Evolutionary conservation across 805 yeast genomes (phyloP).

Genomic region (Candida ficus): DNA sequence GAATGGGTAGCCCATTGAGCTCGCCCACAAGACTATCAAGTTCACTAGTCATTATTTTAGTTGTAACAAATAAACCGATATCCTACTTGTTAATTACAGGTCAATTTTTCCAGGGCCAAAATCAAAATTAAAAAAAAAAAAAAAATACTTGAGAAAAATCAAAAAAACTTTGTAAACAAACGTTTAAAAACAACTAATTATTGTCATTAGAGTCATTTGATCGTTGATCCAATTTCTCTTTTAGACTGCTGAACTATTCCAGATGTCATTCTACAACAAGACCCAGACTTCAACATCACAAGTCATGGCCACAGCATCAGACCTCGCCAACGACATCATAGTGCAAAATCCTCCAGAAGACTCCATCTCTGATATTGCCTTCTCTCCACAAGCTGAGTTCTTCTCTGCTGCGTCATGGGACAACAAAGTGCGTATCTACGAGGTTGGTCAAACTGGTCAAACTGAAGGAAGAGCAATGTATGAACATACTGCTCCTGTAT

Average conservation of each 20-base stretch:
- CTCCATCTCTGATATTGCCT: conserved; percentile 75
- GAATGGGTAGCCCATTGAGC: conserved; percentile 14
- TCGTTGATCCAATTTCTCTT: background rate
- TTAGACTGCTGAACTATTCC: background rate
- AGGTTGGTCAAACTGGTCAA: conserved; percentile 67
- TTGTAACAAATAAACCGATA: no score
- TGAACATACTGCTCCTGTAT: conserved; percentile 86
- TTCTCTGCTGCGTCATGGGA: conserved; percentile 89
- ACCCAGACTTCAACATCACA: conserved; percentile 19
- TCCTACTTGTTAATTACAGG: no score
- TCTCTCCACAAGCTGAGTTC: conserved; percentile 83
- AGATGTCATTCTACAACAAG: conserved; percentile 35
- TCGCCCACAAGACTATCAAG: background rate
- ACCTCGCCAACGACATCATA: conserved; percentile 63
- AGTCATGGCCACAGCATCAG: conserved; percentile 29
- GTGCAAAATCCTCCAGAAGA: conserved; percentile 87
- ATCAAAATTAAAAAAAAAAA: no score
- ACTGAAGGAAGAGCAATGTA: conserved; percentile 85
- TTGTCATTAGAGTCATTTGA: background rate
- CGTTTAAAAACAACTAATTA: no score
- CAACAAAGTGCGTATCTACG: conserved; percentile 88
- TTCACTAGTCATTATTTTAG: no score
- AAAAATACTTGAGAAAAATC: no score
- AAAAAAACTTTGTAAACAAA: no score
- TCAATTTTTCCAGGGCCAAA: no score